phyloP scores from a whole-genome alignment of 257 asterid species.

The Scutellaria minor region DNA sequence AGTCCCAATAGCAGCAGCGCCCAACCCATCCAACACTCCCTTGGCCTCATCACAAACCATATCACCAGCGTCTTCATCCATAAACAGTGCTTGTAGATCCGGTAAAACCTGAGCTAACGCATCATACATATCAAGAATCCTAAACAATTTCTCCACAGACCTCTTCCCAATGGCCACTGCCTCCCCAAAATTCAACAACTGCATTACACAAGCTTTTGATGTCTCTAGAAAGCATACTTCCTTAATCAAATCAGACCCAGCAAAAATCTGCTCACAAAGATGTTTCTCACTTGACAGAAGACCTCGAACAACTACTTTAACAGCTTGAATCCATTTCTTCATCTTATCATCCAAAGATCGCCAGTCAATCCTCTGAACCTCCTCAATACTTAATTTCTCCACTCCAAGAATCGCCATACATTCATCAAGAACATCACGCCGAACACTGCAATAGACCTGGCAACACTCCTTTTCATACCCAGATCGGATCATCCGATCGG shows the following conservation, averaged over 20 bases:
- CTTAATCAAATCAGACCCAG: constrained; percentile 72
- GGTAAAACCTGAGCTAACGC: constrained; percentile 67
- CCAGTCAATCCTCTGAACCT: constrained; percentile 94
- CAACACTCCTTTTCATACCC: constrained; percentile 96
- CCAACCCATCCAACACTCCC: constrained; percentile 77
- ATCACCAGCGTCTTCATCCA: constrained; percentile 78
- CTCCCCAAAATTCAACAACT: constrained; percentile 92
- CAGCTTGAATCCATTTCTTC: constrained; percentile 91
- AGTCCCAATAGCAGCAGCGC: constrained; percentile 89
- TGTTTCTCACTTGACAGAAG: constrained; percentile 72
- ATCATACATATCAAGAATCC: constrained; percentile 93
- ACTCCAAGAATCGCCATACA: constrained; percentile 77
- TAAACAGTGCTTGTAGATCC: constrained; percentile 63
- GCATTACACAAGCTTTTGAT: constrained; percentile 91
- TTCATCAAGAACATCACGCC: constrained; percentile 90
- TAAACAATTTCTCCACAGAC: constrained; percentile 84
- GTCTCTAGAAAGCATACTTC: constrained; percentile 90
- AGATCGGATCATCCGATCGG: constrained; percentile 83
- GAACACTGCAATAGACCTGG: constrained; percentile 81
- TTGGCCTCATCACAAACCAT: constrained; percentile 84
- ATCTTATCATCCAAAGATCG: constrained; percentile 78
- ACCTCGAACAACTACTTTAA: constrained; percentile 73
- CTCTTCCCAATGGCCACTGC: constrained; percentile 89
- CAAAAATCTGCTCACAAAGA: constrained; percentile 76
- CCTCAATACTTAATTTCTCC: constrained; percentile 93